These are phyloP conservation scores for Rachicladosporium sp. DNA, from an alignment of 2,329 filamentous ascomycete genomes.

Conservation along the genomic window DNA sequence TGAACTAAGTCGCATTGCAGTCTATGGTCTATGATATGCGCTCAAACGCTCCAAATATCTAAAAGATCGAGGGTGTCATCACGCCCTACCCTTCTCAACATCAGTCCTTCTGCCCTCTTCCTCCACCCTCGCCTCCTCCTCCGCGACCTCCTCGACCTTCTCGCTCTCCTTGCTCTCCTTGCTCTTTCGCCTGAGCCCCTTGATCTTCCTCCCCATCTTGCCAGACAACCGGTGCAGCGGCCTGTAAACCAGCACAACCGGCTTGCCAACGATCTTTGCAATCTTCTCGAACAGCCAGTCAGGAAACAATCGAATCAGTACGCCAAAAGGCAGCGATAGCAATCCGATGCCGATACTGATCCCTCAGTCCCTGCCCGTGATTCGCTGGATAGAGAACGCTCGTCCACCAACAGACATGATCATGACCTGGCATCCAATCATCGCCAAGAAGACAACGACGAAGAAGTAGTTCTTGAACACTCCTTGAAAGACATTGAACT, in stretches of 20 bases:
- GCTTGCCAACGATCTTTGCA: conserved; percentile 3
- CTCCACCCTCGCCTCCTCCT: conserved; percentile 2
- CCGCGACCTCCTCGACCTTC: conserved; percentile 1
- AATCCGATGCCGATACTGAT: conserved; percentile 73
- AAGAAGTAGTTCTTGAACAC: conserved; percentile 81
- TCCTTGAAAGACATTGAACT: conserved; percentile 90
- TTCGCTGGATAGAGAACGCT: conserved; percentile 61
- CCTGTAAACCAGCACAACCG: conserved; percentile 1
- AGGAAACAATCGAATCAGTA: conserved; percentile 70
- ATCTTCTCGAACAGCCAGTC: conserved; percentile 47
- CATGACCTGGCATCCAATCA: conserved; percentile 79
- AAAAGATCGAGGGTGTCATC: too few relatives aligned
- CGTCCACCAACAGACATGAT: conserved; percentile 78
- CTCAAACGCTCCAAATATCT: too few relatives aligned
- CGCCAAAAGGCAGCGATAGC: conserved; percentile 70
- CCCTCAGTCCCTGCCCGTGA: conserved; percentile 68
- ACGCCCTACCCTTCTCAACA: conserved; percentile 3
- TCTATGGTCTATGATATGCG: too few relatives aligned
- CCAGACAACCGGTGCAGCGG: not conserved
- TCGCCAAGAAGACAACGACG: conserved; percentile 68
- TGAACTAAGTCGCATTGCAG: too few relatives aligned
- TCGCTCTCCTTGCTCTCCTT: not conserved
- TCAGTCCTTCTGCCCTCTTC: conserved; percentile 1
- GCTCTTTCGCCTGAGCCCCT: conserved; percentile 3
- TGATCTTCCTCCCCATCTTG: conserved; percentile 4